phyloP scores from a whole-genome alignment of 108 stramenopile genomes.

The Aurantiochytrium sp. region DNA sequence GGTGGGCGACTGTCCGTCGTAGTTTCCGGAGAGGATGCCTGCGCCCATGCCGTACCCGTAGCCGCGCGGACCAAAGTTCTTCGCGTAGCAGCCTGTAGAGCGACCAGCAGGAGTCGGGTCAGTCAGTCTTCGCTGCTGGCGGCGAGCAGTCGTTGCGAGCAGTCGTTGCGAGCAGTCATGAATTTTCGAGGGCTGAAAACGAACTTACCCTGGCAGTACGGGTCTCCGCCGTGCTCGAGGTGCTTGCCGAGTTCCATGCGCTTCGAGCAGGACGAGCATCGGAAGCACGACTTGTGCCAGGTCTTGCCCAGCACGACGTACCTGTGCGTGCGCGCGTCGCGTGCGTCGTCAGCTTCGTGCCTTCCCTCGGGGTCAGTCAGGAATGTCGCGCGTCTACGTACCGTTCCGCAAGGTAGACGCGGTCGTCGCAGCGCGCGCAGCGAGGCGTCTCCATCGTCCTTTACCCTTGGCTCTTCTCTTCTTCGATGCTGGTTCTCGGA shows the following conservation, averaged over 20 bases:
- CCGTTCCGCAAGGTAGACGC: background rate
- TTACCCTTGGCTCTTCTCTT: too few species aligned
- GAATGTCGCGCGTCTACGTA: background rate
- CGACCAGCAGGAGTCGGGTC: too few species aligned
- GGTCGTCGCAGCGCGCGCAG: background rate
- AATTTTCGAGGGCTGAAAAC: too few species aligned
- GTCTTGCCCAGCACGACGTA: background rate
- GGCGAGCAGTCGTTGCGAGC: too few species aligned
- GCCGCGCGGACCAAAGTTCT: background rate
- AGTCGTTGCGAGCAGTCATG: too few species aligned
- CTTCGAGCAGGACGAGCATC: background rate
- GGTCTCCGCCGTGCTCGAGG: background rate
- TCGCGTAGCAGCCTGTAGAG: background rate
- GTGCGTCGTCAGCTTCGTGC: too few species aligned
- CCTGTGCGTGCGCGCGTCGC: background rate
- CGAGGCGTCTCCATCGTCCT: background rate
- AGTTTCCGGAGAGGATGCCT: background rate
- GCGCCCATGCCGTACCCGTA: background rate
- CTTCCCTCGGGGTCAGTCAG: too few species aligned
- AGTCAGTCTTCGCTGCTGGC: too few species aligned
- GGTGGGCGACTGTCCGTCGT: background rate
- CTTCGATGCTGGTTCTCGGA: too few species aligned
- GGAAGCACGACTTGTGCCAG: conserved; percentile 14
- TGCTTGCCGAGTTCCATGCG: conserved; percentile 20
- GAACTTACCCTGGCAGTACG: conserved; percentile 14